Percentiles rank a stretch among this genome's conserved stretches.
These are phyloP conservation scores for Aspergillus melleus DNA, from an alignment of 2,329 filamentous ascomycete species.

Conservation along the genomic window DNA sequence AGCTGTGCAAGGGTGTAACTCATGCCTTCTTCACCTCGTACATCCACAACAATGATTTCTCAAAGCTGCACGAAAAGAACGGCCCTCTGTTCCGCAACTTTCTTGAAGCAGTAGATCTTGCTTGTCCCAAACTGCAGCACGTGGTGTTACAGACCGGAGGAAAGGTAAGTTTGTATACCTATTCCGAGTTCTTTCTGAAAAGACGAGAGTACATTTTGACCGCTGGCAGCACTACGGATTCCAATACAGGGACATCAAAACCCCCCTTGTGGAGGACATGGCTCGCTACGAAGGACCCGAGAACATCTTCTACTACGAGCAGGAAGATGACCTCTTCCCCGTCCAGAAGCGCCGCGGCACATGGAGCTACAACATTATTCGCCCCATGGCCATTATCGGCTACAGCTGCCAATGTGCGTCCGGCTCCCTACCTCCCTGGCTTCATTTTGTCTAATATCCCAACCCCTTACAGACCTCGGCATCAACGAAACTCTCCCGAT, in stretches of 20 bases:
- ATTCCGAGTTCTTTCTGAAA: accelerated
- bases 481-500: constrained; percentile 4
- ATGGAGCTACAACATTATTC: constrained; percentile 8
- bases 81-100: constrained; percentile 9
- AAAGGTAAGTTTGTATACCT: constrained; percentile 1
- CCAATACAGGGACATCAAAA: neutral
- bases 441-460: neutral
- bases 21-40: constrained; percentile 12
- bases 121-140: neutral
- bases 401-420: constrained; percentile 2
- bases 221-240: neutral
- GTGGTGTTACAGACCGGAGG: constrained; percentile 7
- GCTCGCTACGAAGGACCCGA: constrained; percentile 1
- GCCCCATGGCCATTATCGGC: constrained; percentile 3
- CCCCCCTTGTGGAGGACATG: neutral
- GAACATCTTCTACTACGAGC: constrained; percentile 6
- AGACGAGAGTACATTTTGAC: no score
- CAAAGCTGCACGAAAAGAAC: neutral
- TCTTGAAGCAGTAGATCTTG: constrained; percentile 1
- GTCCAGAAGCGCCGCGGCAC: neutral
- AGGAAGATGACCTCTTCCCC: constrained; percentile 5
- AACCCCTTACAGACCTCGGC: neutral
- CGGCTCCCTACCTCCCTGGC: neutral
- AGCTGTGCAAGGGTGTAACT: neutral
- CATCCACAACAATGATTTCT: constrained; percentile 7